A percentile compares a stretch with the other conserved stretches of the same genome.
These are phyloP conservation scores for Botrytis sinoallii DNA, from an alignment of 2,329 filamentous ascomycete species.

Conservation along the genomic window DNA sequence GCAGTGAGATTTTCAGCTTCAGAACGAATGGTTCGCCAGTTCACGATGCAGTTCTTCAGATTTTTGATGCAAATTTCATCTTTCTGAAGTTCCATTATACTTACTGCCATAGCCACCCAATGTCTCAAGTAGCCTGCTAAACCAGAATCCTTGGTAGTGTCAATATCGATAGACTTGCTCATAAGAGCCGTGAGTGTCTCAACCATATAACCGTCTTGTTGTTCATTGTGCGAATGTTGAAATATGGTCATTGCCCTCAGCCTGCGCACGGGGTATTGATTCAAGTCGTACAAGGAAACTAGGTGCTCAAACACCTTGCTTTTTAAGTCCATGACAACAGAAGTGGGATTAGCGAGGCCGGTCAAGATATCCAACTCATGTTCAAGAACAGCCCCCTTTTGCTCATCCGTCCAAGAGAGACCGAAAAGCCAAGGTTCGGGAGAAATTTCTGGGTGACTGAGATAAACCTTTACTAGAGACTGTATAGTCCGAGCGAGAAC, in stretches of 20 bases:
- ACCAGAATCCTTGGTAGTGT: constrained; percentile 30
- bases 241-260: constrained; percentile 32
- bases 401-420: constrained; percentile 44
- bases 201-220: constrained; percentile 21
- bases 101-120: constrained; percentile 30
- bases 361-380: constrained; percentile 52
- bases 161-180: constrained; percentile 19
- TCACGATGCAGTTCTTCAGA: constrained; percentile 27
- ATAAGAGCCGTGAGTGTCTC: constrained; percentile 21
- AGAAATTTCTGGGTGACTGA: constrained; percentile 56
- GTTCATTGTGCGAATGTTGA: constrained; percentile 19
- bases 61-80: constrained; percentile 29
- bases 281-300: constrained; percentile 31
- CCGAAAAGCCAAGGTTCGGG: constrained; percentile 42
- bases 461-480: constrained; percentile 57
- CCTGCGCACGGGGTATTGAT: constrained; percentile 35
- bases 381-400: constrained; percentile 57
- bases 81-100: constrained; percentile 32
- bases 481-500: constrained; percentile 58
- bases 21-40: constrained; percentile 42
- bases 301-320: constrained; percentile 29
- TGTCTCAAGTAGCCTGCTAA: constrained; percentile 30
- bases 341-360: constrained; percentile 24
- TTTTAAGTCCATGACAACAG: constrained; percentile 23
- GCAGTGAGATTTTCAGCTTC: constrained; percentile 44